These are phyloP conservation scores for Diaporthe citrichinensis DNA, from an alignment of 2,329 filamentous ascomycete genomes.

Conservation along the genomic window DNA sequence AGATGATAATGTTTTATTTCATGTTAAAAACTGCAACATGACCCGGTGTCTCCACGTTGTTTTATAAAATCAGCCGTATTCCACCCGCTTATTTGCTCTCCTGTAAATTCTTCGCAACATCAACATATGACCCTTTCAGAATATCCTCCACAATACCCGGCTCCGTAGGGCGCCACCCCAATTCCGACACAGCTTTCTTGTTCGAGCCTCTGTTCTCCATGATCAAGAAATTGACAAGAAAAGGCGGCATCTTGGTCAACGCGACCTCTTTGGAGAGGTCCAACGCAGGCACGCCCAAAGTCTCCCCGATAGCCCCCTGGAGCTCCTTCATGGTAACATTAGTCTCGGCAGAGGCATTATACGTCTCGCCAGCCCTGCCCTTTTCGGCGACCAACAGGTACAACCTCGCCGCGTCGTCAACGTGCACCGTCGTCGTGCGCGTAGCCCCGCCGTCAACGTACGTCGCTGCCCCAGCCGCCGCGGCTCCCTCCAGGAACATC, in stretches of 20 bases:
- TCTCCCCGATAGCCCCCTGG: slow-evolving; percentile 44
- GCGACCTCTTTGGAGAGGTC: slow-evolving; percentile 48
- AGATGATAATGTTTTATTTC: not conserved
- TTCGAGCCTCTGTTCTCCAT: slow-evolving; percentile 52
- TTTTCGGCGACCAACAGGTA: slow-evolving; percentile 36
- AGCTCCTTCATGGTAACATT: slow-evolving; percentile 33
- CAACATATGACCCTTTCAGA: slow-evolving; percentile 46
- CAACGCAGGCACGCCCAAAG: slow-evolving; percentile 45
- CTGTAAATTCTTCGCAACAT: not conserved
- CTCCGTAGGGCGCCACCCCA: slow-evolving; percentile 56
- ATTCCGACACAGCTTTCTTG: slow-evolving; percentile 53
- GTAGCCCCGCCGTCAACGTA: slow-evolving; percentile 33
- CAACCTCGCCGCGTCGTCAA: slow-evolving; percentile 39
- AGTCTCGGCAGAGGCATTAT: slow-evolving; percentile 34
- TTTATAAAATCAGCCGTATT: too few species aligned
- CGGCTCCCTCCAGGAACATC: slow-evolving; percentile 51
- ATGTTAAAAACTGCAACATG: not conserved
- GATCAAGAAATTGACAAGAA: slow-evolving; percentile 53
- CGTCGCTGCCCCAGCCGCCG: not conserved
- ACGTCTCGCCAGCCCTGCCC: slow-evolving; percentile 32
- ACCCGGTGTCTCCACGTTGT: not conserved
- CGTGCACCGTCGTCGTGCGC: slow-evolving; percentile 39
- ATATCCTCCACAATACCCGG: slow-evolving; percentile 54
- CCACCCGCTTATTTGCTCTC: not conserved
- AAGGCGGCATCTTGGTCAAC: slow-evolving; percentile 46